These are phyloP conservation scores for Dichotomocladium elegans DNA, from an alignment of 371 early-diverging fungal genomes.

Conservation along the genomic window DNA sequence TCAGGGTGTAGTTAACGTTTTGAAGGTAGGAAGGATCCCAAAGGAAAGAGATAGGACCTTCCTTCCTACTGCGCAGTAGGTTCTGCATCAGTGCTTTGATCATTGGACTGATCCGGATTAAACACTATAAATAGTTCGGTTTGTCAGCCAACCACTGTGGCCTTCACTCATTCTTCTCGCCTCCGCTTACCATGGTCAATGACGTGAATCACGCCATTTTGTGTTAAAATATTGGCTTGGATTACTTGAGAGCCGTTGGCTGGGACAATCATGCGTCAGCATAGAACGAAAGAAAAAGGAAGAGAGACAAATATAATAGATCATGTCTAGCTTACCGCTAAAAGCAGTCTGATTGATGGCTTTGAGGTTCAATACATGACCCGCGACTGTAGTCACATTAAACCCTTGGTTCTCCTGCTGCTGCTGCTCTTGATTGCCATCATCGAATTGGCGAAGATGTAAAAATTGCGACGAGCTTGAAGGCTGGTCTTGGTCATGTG, in stretches of 20 bases:
- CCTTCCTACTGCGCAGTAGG: no score
- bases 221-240: constrained; percentile 29
- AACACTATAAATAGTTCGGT: background rate
- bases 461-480: background rate
- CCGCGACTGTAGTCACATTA: constrained; percentile 1
- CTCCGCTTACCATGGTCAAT: constrained; percentile 23
- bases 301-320: no score
- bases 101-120: background rate
- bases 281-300: no score
- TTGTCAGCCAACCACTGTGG: background rate
- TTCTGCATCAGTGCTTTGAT: no score
- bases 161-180: background rate
- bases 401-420: constrained; percentile 4
- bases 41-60: no score
- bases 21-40: no score
- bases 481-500: background rate
- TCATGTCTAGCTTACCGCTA: background rate
- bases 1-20: no score
- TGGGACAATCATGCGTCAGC: background rate
- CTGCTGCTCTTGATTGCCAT: background rate
- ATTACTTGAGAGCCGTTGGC: constrained; percentile 18
- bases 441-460: background rate
- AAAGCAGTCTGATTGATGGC: constrained; percentile 4
- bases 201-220: constrained; percentile 47
- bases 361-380: constrained; percentile 1